A percentile compares a stretch with the other conserved stretches of the same genome.
phyloP scores from a whole-genome alignment of 176 grass and related monocot species.

The Miscanthus lutarioriparius region DNA sequence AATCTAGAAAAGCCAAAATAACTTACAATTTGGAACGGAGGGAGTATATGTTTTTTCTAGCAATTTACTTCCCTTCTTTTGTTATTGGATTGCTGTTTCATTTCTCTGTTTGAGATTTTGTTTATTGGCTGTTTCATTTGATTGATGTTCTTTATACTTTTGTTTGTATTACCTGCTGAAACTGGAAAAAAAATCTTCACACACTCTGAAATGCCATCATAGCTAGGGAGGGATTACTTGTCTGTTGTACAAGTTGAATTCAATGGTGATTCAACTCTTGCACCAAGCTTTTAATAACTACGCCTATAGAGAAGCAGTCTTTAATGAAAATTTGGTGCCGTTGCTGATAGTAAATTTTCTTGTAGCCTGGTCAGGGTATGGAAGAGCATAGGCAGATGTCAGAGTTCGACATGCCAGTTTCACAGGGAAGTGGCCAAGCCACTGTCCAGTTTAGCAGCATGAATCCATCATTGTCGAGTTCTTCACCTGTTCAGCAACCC shows the following conservation, averaged over 20 bases:
- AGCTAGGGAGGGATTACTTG: neutral
- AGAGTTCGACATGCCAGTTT: slow-evolving; percentile 62
- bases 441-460: slow-evolving; percentile 50
- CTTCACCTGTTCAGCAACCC: slow-evolving; percentile 61
- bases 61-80: slow-evolving; percentile 15
- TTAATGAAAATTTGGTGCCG: neutral
- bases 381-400: slow-evolving; percentile 65
- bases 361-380: slow-evolving; percentile 72
- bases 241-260: slow-evolving; percentile 19
- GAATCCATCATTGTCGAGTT: slow-evolving; percentile 47
- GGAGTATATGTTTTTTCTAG: neutral
- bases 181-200: neutral
- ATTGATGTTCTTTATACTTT: neutral
- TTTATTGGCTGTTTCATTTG: slow-evolving; percentile 9
- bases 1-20: neutral
- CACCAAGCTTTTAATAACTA: slow-evolving; percentile 10
- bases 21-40: neutral
- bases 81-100: neutral
- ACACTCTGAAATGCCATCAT: neutral
- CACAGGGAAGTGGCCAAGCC: slow-evolving; percentile 46
- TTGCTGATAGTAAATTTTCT: slow-evolving; percentile 40
- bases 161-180: neutral
- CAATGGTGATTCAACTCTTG: slow-evolving; percentile 5
- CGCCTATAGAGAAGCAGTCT: slow-evolving; percentile 17
- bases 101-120: slow-evolving; percentile 9